Conservation (phyloP, 139 green algal genomes). For the Nannochloris sp. region DNA sequence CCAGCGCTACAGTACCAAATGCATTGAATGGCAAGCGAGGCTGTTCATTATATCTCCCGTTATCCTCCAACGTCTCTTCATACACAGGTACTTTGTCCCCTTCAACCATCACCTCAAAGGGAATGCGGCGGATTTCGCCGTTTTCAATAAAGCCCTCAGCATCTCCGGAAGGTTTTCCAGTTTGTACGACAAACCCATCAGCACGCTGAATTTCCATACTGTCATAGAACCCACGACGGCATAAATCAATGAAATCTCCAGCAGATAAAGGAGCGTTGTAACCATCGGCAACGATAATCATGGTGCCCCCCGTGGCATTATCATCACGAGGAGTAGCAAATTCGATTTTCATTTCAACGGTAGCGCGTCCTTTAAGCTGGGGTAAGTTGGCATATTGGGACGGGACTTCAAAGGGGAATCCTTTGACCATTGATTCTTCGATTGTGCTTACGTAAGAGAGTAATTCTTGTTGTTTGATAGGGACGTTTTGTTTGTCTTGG, state of each 20-base stretch:
- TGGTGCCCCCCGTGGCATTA: slow-evolving; percentile 28
- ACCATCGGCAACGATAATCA: slow-evolving; percentile 84
- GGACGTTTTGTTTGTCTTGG: slow-evolving; percentile 78
- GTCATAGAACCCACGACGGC: slow-evolving; percentile 85
- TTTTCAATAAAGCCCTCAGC: slow-evolving; percentile 56
- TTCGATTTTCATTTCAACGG: slow-evolving; percentile 80
- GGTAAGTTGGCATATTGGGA: slow-evolving; percentile 77
- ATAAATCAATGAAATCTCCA: slow-evolving; percentile 95
- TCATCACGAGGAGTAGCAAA: slow-evolving; percentile 60
- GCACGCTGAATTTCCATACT: slow-evolving; percentile 92
- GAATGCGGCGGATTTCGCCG: slow-evolving; percentile 62
- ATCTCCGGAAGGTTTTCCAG: slow-evolving; percentile 70
- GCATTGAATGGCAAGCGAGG: slow-evolving; percentile 97
- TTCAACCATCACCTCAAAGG: slow-evolving; percentile 84
- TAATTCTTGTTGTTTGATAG: slow-evolving; percentile 72
- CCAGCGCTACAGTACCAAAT: slow-evolving; percentile 93
- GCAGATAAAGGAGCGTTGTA: slow-evolving; percentile 91
- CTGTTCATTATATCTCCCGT: slow-evolving; percentile 77
- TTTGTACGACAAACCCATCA: slow-evolving; percentile 98
- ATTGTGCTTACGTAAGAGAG: slow-evolving; percentile 72
- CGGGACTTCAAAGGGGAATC: slow-evolving; percentile 89
- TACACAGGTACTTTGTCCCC: slow-evolving; percentile 93
- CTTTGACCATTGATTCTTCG: slow-evolving; percentile 93
- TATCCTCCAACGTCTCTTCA: slow-evolving; percentile 90
- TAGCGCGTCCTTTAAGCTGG: slow-evolving; percentile 89